phyloP scores from a whole-genome alignment of 1,139 yeast species.

The Spathaspora sp. region DNA sequence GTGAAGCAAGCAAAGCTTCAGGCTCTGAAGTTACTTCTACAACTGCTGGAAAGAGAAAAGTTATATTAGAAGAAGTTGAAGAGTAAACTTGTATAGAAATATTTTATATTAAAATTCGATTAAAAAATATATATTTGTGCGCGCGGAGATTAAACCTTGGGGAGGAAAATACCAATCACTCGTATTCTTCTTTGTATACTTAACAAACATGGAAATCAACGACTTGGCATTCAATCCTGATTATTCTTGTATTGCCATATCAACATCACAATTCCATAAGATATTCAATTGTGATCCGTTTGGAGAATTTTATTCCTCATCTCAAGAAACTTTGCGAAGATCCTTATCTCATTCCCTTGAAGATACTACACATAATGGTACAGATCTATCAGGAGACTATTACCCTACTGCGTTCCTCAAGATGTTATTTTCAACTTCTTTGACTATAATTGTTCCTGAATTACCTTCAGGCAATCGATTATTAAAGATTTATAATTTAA shows the following conservation, averaged over 20 bases:
- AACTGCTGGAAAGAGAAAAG: constrained; percentile 27
- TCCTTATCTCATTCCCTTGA: constrained; percentile 16
- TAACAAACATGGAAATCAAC: constrained; percentile 23
- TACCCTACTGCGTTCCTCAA: constrained; percentile 42
- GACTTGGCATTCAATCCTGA: constrained; percentile 47
- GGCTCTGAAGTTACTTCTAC: constrained; percentile 15
- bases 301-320: constrained; percentile 42
- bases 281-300: constrained; percentile 50
- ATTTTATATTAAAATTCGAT: neutral
- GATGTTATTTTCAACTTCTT: constrained; percentile 70
- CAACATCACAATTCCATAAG: constrained; percentile 34
- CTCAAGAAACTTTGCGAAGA: constrained; percentile 13
- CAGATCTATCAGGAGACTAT: constrained; percentile 8
- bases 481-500: constrained; percentile 64
- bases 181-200: neutral
- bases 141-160: neutral
- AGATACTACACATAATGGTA: constrained; percentile 4
- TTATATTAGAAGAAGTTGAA: constrained; percentile 49
- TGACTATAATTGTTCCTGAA: constrained; percentile 60
- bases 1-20: constrained; percentile 13
- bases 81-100: constrained; percentile 18
- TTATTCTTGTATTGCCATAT: constrained; percentile 39
- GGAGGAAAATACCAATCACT: neutral
- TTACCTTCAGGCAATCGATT: constrained; percentile 48
- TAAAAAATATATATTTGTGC: neutral